A percentile compares a stretch with the other conserved stretches of the same genome.
phyloP scores from a whole-genome alignment of 192 early-diverging fungal species.

The Geranomyces michiganensis region DNA sequence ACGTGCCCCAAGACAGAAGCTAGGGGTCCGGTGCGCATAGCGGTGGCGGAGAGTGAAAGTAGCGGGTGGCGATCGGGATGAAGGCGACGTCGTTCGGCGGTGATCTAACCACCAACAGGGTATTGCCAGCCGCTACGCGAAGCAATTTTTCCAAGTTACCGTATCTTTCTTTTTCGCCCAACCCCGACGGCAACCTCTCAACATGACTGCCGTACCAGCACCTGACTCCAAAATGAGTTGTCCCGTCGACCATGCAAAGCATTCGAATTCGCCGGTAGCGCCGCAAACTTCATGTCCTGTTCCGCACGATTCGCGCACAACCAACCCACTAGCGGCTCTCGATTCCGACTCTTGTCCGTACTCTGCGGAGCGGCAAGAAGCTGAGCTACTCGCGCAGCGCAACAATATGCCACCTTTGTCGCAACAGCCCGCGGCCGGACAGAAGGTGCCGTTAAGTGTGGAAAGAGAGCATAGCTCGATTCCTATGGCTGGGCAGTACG shows the following conservation, averaged over 20 bases:
- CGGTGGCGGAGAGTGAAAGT: too few relatives aligned
- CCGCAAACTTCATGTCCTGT: not conserved
- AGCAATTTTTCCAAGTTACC: too few relatives aligned
- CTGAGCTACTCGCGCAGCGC: constrained; percentile 14
- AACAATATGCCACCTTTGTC: constrained; percentile 51
- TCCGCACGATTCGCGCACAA: not conserved
- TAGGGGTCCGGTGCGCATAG: too few relatives aligned
- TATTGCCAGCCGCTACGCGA: too few relatives aligned
- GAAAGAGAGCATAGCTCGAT: constrained; percentile 78
- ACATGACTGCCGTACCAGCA: not conserved
- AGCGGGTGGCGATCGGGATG: too few relatives aligned
- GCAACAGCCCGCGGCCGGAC: constrained; percentile 33
- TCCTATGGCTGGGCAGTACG: constrained; percentile 64
- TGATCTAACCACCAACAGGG: too few relatives aligned
- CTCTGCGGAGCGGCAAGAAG: constrained; percentile 33
- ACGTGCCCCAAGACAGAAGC: too few relatives aligned
- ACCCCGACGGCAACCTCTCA: too few relatives aligned
- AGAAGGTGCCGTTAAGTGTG: constrained; percentile 50
- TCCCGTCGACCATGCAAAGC: not conserved
- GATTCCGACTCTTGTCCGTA: constrained; percentile 30
- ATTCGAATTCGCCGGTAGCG: not conserved
- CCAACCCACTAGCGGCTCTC: constrained; percentile 17
- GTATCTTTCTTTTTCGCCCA: too few relatives aligned
- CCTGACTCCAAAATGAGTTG: not conserved
- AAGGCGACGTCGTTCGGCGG: too few relatives aligned